Base-by-base conservation (phyloP, 345 rosid genomes). In the Durio zibethinus region DNA sequence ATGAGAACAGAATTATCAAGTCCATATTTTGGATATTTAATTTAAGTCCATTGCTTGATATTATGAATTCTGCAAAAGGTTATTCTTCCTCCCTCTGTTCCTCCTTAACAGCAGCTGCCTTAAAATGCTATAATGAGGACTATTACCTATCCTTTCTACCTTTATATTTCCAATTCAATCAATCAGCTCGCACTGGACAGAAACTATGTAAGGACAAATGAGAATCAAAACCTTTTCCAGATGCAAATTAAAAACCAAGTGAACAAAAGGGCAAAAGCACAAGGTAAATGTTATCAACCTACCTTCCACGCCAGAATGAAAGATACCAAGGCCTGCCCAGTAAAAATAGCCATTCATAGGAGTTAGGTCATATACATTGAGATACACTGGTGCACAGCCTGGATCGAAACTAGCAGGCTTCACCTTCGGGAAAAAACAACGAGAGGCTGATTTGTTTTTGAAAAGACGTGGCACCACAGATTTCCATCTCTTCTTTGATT, bases 221-320 rank as follows among this genome's bases (percentile, higher is more conserved):
- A 63, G 29, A 43, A 63, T 76, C 56, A 56, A 54, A 71, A 43
- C 50, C 72, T 53, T 73, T 79, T 54, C 38, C 5, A 33, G 42
- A 31, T 40, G 21, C 63, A 27, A 70, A 66, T 11, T 73, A 15
- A 45, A 25, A 15, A 42, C 15, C 1, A 67, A 14, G 29, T 4
- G 7, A 47, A 6, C 27, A 71, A 52, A 16, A 31, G 48, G 72
- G 56, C 43, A 54, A 59, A 78, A 72, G 79, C 43, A 69, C 56
- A 76, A 79, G 70, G 48, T 56, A 25, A 10, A 76, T 27, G 31
- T 57, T 77, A 21, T 43, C 52, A 73, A 78, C 73, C 80, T 88
- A 96, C 99, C 99, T 92, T 96, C 97, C 33, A 96, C 92, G 59
- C 98, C 99, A 73, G 99, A 96, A 87, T 96, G 99, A 82, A 85